phyloP scores from a whole-genome alignment of 2,329 filamentous ascomycete species.

The Didymella segeticola region DNA sequence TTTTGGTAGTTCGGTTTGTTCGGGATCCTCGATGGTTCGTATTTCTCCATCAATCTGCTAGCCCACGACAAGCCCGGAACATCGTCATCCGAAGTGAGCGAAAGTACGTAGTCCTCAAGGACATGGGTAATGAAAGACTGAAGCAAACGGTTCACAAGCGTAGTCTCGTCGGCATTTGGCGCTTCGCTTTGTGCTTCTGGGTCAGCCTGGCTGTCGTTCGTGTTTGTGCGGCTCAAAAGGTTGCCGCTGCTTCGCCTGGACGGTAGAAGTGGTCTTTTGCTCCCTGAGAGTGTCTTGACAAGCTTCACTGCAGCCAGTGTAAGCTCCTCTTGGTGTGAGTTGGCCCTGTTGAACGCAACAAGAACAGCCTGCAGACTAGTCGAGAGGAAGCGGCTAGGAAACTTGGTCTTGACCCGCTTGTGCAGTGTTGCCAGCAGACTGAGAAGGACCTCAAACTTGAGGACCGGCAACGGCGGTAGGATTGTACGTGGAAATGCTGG shows the following conservation, averaged over 20 bases:
- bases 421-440: conserved; percentile 77
- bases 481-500: conserved; percentile 31
- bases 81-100: conserved; percentile 52
- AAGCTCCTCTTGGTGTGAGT: conserved; percentile 65
- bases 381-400: conserved; percentile 79
- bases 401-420: conserved; percentile 76
- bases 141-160: conserved; percentile 69
- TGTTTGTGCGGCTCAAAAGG: conserved; percentile 42
- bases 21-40: conserved; percentile 65
- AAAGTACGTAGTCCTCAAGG: conserved; percentile 75
- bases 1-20: conserved; percentile 66
- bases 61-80: conserved; percentile 59
- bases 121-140: conserved; percentile 81
- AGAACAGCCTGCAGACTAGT: conserved; percentile 77
- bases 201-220: conserved; percentile 55
- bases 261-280: conserved; percentile 70
- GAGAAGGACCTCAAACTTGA: conserved; percentile 72
- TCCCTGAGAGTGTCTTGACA: conserved; percentile 71
- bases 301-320: conserved; percentile 74
- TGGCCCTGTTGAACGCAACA: conserved; percentile 67
- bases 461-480: conserved; percentile 51
- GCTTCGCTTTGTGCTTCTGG: conserved; percentile 61
- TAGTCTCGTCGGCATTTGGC: conserved; percentile 61
- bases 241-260: conserved; percentile 62
- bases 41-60: conserved; percentile 70